Evolutionary conservation across 31 red algal species (phyloP), one percentile per base, ranked within the genome.

Genomic region (Porphyra umbilicalis): DNA sequence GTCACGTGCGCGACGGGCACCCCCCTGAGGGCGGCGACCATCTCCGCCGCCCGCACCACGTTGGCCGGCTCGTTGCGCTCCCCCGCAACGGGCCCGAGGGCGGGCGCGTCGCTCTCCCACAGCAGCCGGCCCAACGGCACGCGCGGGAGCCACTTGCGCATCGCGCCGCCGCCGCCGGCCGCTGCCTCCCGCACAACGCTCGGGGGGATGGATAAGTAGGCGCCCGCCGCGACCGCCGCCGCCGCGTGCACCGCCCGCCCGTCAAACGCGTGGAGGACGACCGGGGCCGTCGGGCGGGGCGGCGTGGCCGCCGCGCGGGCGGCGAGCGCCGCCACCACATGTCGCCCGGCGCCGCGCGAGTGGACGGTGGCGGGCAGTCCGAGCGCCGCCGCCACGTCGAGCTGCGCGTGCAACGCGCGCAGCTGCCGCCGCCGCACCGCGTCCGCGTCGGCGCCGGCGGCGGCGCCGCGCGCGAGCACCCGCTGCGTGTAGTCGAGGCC

Each of bases 221-320:
- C 80, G 9, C 79, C 74, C 14, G 82, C 83, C 35, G 79, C 32
- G 30, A 88, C 77, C 18, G 92, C 92, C 35, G 80, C 46, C 77
- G 75, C 87, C 25, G 87, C 87, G 42, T 94, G 81, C 39, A 94
- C 75, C 42, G 83, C 18, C 35, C 87, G 87, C 10, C 92, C 92
- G 78, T 94, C 92, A 36, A 94, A 94, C 14, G 87, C 92, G 76
- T 93, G 90, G 77, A 93, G 84, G 14, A 81, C 76, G 6, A 79
- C 90, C 34, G 74, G 36, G 25, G 57, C 25, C 25, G 57, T 71
- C 25, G 57, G 57, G 57, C 57, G 57, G 32, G 86, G 32, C 0
- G 82, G 79, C 9, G 39, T 77, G 37, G 79, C n/a, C n/a, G 75
- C 39, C 32, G 37, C 77, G 29, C 83, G 81, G 11, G 82, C 79